Evolutionary conservation across 257 asterid genomes (phyloP).

Genomic region (Solanum pinnatisectum): DNA sequence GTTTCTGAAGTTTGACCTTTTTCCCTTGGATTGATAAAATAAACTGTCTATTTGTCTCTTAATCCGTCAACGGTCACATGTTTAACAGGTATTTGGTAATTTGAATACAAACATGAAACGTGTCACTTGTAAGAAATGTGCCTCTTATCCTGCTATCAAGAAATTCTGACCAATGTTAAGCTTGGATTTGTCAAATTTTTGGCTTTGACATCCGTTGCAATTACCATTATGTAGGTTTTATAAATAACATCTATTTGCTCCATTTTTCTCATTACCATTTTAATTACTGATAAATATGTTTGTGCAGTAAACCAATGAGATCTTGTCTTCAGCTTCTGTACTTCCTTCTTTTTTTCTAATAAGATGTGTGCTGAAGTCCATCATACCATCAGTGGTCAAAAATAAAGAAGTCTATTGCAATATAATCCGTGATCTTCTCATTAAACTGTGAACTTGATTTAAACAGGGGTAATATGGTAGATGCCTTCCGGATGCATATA

Average conservation of each 20-base stretch:
- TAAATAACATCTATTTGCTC: not conserved
- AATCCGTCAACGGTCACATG: not conserved
- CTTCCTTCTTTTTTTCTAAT: not conserved
- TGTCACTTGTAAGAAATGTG: not conserved
- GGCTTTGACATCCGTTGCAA: not conserved
- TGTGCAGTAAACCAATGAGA: not conserved
- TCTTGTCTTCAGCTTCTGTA: not conserved
- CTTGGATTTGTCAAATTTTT: not conserved
- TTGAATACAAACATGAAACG: not conserved
- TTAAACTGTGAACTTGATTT: not conserved
- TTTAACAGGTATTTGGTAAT: not conserved
- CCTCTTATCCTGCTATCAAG: not conserved
- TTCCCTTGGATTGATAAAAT: not conserved
- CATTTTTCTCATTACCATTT: not conserved
- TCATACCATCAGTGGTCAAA: not conserved
- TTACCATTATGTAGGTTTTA: not conserved
- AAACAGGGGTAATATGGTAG: constrained; percentile 96
- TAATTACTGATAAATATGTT: not conserved
- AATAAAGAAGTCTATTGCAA: not conserved
- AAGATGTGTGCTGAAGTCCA: not conserved
- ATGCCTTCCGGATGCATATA: constrained; percentile 93
- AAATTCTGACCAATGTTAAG: not conserved
- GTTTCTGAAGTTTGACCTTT: not conserved
- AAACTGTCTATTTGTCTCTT: not conserved
- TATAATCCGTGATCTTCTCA: not conserved